Evolutionary conservation across 2,329 filamentous ascomycete species (phyloP), one percentile per base, ranked within the genome.

Genomic region (Apiospora rasikravindrae): DNA sequence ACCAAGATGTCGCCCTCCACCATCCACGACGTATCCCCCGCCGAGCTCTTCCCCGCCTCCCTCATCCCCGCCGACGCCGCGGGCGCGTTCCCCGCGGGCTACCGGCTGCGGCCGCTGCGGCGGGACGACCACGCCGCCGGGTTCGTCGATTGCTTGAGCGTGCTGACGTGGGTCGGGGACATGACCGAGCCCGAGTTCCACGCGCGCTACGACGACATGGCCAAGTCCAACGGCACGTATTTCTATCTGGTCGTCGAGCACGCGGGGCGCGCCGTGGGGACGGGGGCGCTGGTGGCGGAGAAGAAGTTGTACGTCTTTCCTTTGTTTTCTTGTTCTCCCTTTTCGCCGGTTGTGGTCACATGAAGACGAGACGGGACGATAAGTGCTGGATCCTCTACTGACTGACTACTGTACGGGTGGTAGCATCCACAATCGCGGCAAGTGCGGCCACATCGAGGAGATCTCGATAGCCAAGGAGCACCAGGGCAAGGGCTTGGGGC

Each of bases 401-500:
- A 49, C 70, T 70, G 24, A 67, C 73, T 29, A 14, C 10, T 29
- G 16, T 37, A 64, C 11, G 1, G 33, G 7, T 14, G n/a, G n/a
- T n/a, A 89, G 88, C 76, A 92, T 93, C 74, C 91, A 93, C 77
- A 86, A 90, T 72, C 87, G 92, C 33, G 90, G 90, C 26, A 83
- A 89, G 19, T 92, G 94, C 5, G 94, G 93, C 1, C 94, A 96
- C 78, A 93, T 96, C 78, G 94, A 96, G 82, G 94, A 96, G 80
- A 95, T 96, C 79, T 92, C 93, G 4, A 92, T 96, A 42, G 88
- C 91, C 69, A 91, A 92, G 82, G 91, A 93, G 72, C 92, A 95
- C 82, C 94, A 95, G 80, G 92, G 93, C 42, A 95, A 94, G 86
- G 94, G 94, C 78, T 84, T 96, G 24, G 94, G 94, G 0, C 79